Evolutionary conservation across 1,139 yeast species (phyloP), one percentile per base, ranked within the genome.

Genomic region (Starmera stellimalicola): DNA sequence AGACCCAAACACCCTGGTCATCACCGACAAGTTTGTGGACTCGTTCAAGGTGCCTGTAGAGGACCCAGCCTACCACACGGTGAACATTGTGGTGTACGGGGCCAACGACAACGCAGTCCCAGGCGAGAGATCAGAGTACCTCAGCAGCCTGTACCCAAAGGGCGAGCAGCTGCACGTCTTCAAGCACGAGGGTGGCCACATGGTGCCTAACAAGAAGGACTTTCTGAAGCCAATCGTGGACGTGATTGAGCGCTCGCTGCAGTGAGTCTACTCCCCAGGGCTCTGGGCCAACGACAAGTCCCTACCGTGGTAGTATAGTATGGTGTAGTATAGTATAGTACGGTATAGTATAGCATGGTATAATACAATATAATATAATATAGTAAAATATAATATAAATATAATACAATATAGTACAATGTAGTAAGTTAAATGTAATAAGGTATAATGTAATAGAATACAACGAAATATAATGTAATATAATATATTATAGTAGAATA

Each of bases 171-270:
- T 70, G 16, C 25, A 22, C 11, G 52, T 73, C 6, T 65, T 73
- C 43, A 77, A 73, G 45, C 93, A 81, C 51, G 91, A 87, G 9
- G 91, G 93, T 42, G 91, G 93, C 1, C 93, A 81, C 52, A 79
- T 77, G 60, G 87, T 80, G 30, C 93, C 91, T 23, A 80, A 79
- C 57, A 77, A 82, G 26, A 77, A 76, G 53, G 71, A 65, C 39
- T 57, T 68, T 40, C 45, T 68, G 29, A 63, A 55, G 41, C 65
- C 65, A 2, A 45, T 62, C 15, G 65, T 61, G 10, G 65, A 58
- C 26, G 55, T 54, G 32, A 58, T 62, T 30, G 47, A 45, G 16
- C 32, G 43, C 6, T 44, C 50, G 18, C 31, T 52, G 25, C 43
- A 33, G 10, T 26, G 17, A 18, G 28, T n/a, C n/a, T n/a, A n/a